A percentile compares a stretch with the other conserved stretches of the same genome.
Conservation (phyloP, 345 rosid genomes). For the Xanthoceras sorbifolium region DNA sequence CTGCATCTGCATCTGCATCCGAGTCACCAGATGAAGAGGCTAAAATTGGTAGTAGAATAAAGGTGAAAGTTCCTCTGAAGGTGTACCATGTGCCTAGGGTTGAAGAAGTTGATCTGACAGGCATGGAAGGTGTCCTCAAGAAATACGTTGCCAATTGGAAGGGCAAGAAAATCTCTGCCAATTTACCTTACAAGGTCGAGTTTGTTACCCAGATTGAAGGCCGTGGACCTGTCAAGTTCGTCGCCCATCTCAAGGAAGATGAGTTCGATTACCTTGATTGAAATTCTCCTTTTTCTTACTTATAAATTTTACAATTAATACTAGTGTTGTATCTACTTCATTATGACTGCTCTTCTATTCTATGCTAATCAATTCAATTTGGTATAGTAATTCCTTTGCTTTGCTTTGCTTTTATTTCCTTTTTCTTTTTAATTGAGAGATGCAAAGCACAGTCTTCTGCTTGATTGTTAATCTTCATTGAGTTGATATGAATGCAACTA, state of each 20-base stretch:
- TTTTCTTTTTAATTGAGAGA: neutral
- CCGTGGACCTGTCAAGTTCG: constrained; percentile 81
- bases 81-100: constrained; percentile 86
- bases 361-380: neutral
- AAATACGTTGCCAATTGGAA: constrained; percentile 71
- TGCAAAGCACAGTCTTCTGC: no score
- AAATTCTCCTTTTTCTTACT: neutral
- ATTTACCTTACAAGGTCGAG: constrained; percentile 79
- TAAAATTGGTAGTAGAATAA: constrained; percentile 65
- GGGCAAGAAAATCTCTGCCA: constrained; percentile 81
- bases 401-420: neutral
- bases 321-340: neutral
- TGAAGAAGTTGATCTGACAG: constrained; percentile 71
- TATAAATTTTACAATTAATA: neutral
- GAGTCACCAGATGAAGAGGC: constrained; percentile 21
- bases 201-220: constrained; percentile 62
- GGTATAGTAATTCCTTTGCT: no score
- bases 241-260: constrained; percentile 82
- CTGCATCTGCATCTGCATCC: constrained; percentile 29
- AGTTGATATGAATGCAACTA: no score
- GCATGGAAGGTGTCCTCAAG: constrained; percentile 78
- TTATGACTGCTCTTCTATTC: neutral
- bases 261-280: constrained; percentile 70
- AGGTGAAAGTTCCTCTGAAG: constrained; percentile 78
- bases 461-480: no score